Base-by-base conservation (phyloP, 805 yeast genomes). In the Barnettozyma siamensis region DNA sequence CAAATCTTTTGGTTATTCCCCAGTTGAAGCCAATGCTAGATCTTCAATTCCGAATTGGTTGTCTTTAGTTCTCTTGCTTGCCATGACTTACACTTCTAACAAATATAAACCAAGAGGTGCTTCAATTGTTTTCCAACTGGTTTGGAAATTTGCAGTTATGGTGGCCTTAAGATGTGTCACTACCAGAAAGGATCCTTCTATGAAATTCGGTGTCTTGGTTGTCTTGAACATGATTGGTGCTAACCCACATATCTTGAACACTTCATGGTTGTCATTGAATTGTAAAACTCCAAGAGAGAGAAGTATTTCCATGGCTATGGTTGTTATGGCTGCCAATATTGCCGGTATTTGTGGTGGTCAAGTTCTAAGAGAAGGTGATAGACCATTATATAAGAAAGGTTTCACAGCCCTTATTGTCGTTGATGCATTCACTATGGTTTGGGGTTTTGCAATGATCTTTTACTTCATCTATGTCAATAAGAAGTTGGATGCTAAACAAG, bases 291-390 rank as follows among this genome's bases (percentile, higher is more conserved):
- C 41, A 27, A 32, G 36, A 8, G 37, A 38, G 5, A 38, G 41
- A 33, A 12, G 28, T 27, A 21, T n/a, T 5, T 16, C 35, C 12
- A 5, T 38, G 21, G 41, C 41, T 8, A 26, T 33, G 12, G 23
- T 38, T 27, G 31, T 38, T 20, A 38, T 38, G 37, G 41, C 41
- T 24, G 41, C 41, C 12, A 38, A 33, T 20, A 13, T 21, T 38
- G 37, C 37, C 12, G 41, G 41, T 38, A 38, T 38, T 15, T 18
- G n/a, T 8, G 31, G 33, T 19, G 20, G 27, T 15, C 37, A 38
- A 15, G 23, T 38, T 15, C 20, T 38, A 21, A 33, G 23, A 13
- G 13, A 15, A 17, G 37, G n/a, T 13, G 29, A 38, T 33, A 24
- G 33, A 18, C 41, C 41, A 34, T 17, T 10, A 5, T 34, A 34